Evolutionary conservation across 75 land plant genomes (phyloP), one percentile per base, ranked within the genome.

Genomic region (Azolla pinnata): DNA sequence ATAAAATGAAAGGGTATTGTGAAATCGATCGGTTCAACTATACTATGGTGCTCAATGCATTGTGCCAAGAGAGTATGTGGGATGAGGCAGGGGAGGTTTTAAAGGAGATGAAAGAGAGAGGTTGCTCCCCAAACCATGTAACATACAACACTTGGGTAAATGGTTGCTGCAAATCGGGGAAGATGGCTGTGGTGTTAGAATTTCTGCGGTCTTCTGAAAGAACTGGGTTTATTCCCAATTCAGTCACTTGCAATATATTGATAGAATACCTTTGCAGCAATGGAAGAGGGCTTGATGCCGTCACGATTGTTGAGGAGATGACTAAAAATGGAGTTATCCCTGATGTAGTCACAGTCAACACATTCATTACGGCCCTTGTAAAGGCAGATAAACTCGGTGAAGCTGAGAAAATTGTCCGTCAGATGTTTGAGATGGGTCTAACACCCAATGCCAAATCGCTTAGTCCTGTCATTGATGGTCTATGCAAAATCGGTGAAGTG

Each of bases 101-200:
- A 55, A 79, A 78, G 66, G 81, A 76, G 18, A 90, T 90, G 97
- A 58, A 72, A 24, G 56, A 72, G 17, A 63, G 68, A 29, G 80
- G 78, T 20, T 65, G 75, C 56, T 42, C 60, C 29, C 85, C 92
- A 29, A 75, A 67, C 68, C 66, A 50, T 0, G 68, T 80, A 35
- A 90, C 97, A 7, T 90, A 74, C 74, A 89, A 81, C 25, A 79
- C 80, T 2, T 29, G 87, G 42, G 69, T 85, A 12, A 64, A 81
- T 59, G 87, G 92, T 4, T 73, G 79, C 53, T 82, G 79, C 29
- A 87, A 84, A 62, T 69, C 59, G 54, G 71, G 68, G n/a, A 75
- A 79, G 48, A 31, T 69, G 8, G 53, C 30, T 32, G 85, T 77
- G 48, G 92, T 73, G 0, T 31, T 8, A 0, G 51, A 59, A 26